Evolutionary conservation across 306 rosid species (phyloP), one percentile per base, ranked within the genome.

Genomic region (Trichosanthes cucumerina): DNA sequence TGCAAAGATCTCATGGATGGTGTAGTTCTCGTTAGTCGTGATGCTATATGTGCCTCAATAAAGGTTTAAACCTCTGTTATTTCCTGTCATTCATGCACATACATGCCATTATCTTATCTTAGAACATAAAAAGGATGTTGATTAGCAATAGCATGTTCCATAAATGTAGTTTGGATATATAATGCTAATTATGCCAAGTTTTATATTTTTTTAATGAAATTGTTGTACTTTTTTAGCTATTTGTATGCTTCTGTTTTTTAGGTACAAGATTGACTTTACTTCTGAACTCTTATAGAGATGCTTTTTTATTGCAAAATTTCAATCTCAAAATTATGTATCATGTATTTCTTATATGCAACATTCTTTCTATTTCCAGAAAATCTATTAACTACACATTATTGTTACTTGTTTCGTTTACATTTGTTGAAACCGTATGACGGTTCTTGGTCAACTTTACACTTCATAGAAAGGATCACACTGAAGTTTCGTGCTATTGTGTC

Each of bases 21-120:
- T 3, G 84, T 92, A 28, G 91, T 96, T 84, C 99, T 96, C 80
- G 99, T 96, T 43, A 81, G 83, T 85, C 97, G 97, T 75, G 99
- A 96, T 75, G 89, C 98, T 44, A 96, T 96, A 26, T 90, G 99
- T 76, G 99, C 98, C 71, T 92, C 99, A 18, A 96, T 96, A 79
- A 96, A 96, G 92, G 99, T 91, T 75, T 87, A 83, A 60, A 24
- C 7, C 77, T 65, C 87, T 76, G 79, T 73, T 73, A 36, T 16
- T 21, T 24, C n/a, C 39, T 43, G 4, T 64, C 19, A 2, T 71
- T 71, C 36, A 46, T 71, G 57, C 34, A 46, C 24, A 46, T 1
- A 50, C 19, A n/a, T 70, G 18, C 2, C 57, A 44, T 71, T 46
- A 33, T 73, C n/a, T n/a, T n/a, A n/a, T n/a, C 16, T 23, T 46